A percentile compares a stretch with the other conserved stretches of the same genome.
Evolutionary conservation across 2,329 filamentous ascomycete genomes (phyloP).

Genomic region (Aspergillus sp.): DNA sequence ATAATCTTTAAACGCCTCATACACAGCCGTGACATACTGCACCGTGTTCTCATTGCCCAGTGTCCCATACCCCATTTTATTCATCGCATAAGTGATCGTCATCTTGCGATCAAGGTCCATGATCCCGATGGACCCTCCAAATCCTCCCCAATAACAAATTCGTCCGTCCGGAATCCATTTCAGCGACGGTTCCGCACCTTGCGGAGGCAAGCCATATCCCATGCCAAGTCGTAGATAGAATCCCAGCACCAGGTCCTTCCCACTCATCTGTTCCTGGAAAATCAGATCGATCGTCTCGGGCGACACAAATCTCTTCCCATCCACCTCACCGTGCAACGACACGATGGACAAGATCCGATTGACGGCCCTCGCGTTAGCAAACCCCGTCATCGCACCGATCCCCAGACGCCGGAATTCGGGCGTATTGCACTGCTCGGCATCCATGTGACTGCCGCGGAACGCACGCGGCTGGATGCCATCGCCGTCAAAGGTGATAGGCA

Average conservation of each 20-base stretch:
- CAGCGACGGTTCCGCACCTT: slow-evolving; percentile 19
- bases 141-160: slow-evolving; percentile 46
- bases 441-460: slow-evolving; percentile 25
- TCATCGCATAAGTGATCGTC: slow-evolving; percentile 50
- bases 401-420: slow-evolving; percentile 41
- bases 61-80: slow-evolving; percentile 39
- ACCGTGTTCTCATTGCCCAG: slow-evolving; percentile 29
- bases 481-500: slow-evolving; percentile 11
- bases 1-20: slow-evolving; percentile 17
- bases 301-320: slow-evolving; percentile 40
- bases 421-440: slow-evolving; percentile 21
- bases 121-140: slow-evolving; percentile 46
- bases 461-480: slow-evolving; percentile 32
- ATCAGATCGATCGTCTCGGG: slow-evolving; percentile 46
- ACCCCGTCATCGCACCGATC: slow-evolving; percentile 47
- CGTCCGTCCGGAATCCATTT: slow-evolving; percentile 32
- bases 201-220: slow-evolving; percentile 38
- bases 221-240: slow-evolving; percentile 42
- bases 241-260: slow-evolving; percentile 42
- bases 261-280: slow-evolving; percentile 45
- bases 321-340: slow-evolving; percentile 32
- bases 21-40: slow-evolving; percentile 34
- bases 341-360: slow-evolving; percentile 44
- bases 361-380: slow-evolving; percentile 46
- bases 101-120: slow-evolving; percentile 46